phyloP scores from a whole-genome alignment of 176 grass and related monocot genomes.

The Oropetium thomaeum region DNA sequence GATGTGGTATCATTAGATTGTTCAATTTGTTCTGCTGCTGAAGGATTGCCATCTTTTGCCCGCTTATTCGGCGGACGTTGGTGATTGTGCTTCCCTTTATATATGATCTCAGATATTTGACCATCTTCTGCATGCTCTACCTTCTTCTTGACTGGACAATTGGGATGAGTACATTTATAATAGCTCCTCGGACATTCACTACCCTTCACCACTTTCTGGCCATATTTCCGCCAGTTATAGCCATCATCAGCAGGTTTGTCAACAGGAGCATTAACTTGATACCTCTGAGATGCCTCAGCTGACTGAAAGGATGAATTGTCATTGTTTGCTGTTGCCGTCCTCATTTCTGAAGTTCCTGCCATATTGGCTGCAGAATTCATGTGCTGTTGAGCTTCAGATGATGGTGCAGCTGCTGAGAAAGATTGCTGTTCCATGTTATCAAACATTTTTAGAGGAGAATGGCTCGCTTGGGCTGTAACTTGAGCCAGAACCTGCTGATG shows the following conservation, averaged over 20 bases:
- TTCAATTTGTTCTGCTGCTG: slow-evolving; percentile 46
- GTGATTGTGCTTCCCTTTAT: slow-evolving; percentile 94
- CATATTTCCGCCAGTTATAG: slow-evolving; percentile 93
- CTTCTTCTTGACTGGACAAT: slow-evolving; percentile 85
- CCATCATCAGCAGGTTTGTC: slow-evolving; percentile 90
- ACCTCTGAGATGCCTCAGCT: slow-evolving; percentile 46
- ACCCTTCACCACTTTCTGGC: slow-evolving; percentile 93
- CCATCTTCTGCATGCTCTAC: slow-evolving; percentile 83
- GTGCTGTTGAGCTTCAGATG: slow-evolving; percentile 41
- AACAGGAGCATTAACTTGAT: slow-evolving; percentile 54
- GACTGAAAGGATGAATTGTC: slow-evolving; percentile 45
- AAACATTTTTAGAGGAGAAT: slow-evolving; percentile 68
- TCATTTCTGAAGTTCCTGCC: slow-evolving; percentile 31
- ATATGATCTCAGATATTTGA: slow-evolving; percentile 96
- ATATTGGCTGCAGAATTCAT: slow-evolving; percentile 34
- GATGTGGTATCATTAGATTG: slow-evolving; percentile 49
- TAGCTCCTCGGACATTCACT: slow-evolving; percentile 85
- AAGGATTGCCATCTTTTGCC: slow-evolving; percentile 59
- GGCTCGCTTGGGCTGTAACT: slow-evolving; percentile 64
- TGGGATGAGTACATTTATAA: slow-evolving; percentile 79
- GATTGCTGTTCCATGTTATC: slow-evolving; percentile 54
- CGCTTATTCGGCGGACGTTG: slow-evolving; percentile 70
- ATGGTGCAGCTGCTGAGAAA: slow-evolving; percentile 46
- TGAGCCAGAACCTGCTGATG: slow-evolving; percentile 65
- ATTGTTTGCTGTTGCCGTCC: slow-evolving; percentile 33